Percentiles rank a stretch among this genome's conserved stretches.
These are phyloP conservation scores for Phaeosphaeriaceae sp. DNA, from an alignment of 2,329 filamentous ascomycete genomes.

Conservation along the genomic window DNA sequence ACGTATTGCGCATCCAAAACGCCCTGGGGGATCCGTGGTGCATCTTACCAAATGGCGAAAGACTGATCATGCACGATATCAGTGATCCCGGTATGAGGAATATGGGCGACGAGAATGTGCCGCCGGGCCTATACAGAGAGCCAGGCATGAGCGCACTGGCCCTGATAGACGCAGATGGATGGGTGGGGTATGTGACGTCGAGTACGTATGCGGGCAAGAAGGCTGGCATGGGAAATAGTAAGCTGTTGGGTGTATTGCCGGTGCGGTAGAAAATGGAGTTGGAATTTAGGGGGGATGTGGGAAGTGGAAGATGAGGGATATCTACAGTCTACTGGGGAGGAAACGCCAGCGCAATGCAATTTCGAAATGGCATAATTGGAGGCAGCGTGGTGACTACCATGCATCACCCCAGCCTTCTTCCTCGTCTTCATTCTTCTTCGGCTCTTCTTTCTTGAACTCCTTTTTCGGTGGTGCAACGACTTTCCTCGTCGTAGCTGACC, in stretches of 20 bases:
- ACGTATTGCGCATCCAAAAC: slow-evolving; percentile 64
- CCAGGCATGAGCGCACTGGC: background rate
- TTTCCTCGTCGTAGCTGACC: slow-evolving; percentile 35
- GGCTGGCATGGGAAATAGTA: slow-evolving; percentile 16
- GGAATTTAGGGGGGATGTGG: background rate
- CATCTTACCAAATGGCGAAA: slow-evolving; percentile 32
- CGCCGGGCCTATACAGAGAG: slow-evolving; percentile 15
- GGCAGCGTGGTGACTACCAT: slow-evolving; percentile 32
- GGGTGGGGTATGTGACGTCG: slow-evolving; percentile 2
- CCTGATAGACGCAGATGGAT: slow-evolving; percentile 14
- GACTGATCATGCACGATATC: slow-evolving; percentile 37
- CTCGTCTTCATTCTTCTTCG: slow-evolving; percentile 52
- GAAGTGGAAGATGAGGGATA: background rate
- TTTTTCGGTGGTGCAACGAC: slow-evolving; percentile 37
- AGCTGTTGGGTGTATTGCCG: slow-evolving; percentile 5
- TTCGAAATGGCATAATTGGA: background rate
- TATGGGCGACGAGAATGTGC: background rate
- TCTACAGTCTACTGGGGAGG: background rate
- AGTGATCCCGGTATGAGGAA: slow-evolving; percentile 4
- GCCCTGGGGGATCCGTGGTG: slow-evolving; percentile 75
- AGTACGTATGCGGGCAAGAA: slow-evolving; percentile 23
- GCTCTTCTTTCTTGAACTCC: slow-evolving; percentile 40
- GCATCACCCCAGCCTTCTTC: slow-evolving; percentile 51
- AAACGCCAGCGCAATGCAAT: slow-evolving; percentile 30
- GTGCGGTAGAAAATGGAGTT: background rate